Conservation (phyloP, 2,329 filamentous ascomycete genomes). For the Verticillium nonalfalfae region DNA sequence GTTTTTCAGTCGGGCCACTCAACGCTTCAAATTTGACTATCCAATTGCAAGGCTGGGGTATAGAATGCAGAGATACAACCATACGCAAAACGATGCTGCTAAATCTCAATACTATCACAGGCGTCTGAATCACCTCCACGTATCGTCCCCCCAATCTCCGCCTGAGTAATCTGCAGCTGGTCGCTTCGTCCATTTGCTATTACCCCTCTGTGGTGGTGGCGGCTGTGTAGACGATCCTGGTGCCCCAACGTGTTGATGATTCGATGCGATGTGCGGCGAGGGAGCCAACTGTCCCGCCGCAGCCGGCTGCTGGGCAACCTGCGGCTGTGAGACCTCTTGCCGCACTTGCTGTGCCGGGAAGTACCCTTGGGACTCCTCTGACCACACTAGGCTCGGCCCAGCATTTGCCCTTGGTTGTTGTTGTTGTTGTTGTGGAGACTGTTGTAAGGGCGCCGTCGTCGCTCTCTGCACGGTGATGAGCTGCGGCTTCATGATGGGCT, state of each 20-base stretch:
- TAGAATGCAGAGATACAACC: neutral
- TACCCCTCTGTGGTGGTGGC: neutral
- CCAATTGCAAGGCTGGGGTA: neutral
- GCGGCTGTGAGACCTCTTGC: neutral
- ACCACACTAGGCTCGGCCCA: neutral
- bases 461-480: constrained; percentile 9
- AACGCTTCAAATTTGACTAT: too few relatives aligned
- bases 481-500: constrained; percentile 14
- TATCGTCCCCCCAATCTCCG: constrained; percentile 18
- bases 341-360: neutral
- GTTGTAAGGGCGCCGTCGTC: neutral
- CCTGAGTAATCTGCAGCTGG: constrained; percentile 20
- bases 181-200: constrained; percentile 16
- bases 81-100: neutral
- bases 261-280: neutral
- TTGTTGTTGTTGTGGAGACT: neutral
- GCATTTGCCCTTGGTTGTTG: neutral
- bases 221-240: neutral
- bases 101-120: too few relatives aligned
- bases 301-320: neutral
- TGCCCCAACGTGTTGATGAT: neutral
- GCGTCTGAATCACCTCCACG: constrained; percentile 1
- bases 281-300: neutral
- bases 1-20: too few relatives aligned
- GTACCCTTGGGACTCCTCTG: neutral